Conservation (phyloP, 345 rosid genomes). For the Gossypium australe region DNA sequence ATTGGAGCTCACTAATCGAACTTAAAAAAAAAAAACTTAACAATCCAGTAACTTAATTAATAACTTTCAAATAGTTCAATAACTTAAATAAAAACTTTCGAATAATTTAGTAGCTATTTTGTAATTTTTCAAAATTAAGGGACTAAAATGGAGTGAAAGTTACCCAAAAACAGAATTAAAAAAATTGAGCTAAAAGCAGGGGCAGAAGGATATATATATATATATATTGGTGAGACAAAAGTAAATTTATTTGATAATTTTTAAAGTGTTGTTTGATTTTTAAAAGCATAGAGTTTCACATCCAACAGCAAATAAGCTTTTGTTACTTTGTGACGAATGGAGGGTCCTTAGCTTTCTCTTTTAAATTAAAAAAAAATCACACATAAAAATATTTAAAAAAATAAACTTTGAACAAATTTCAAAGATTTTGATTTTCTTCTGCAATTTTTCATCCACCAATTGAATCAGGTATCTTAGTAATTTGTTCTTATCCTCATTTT, state of each 20-base stretch:
- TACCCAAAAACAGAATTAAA: not conserved
- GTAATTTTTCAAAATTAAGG: too few relatives aligned
- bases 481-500: not conserved
- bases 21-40: too few relatives aligned
- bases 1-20: too few relatives aligned
- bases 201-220: not conserved
- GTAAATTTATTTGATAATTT: not conserved
- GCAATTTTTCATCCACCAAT: slow-evolving; percentile 13
- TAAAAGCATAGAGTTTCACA: slow-evolving; percentile 49
- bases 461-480: slow-evolving; percentile 13
- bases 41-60: too few relatives aligned
- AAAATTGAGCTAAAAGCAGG: slow-evolving; percentile 4
- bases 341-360: slow-evolving; percentile 43
- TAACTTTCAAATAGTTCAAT: too few relatives aligned
- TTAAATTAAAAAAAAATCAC: not conserved
- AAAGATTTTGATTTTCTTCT: slow-evolving; percentile 11
- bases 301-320: slow-evolving; percentile 39
- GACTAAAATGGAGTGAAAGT: too few relatives aligned
- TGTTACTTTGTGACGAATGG: slow-evolving; percentile 41
- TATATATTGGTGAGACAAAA: slow-evolving; percentile 1
- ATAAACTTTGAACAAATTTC: not conserved
- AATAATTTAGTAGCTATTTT: too few relatives aligned
- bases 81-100: too few relatives aligned
- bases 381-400: too few relatives aligned
- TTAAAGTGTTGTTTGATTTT: slow-evolving; percentile 21